Base-by-base conservation (phyloP, 331 rosid species). In the Quercus tomentella region DNA sequence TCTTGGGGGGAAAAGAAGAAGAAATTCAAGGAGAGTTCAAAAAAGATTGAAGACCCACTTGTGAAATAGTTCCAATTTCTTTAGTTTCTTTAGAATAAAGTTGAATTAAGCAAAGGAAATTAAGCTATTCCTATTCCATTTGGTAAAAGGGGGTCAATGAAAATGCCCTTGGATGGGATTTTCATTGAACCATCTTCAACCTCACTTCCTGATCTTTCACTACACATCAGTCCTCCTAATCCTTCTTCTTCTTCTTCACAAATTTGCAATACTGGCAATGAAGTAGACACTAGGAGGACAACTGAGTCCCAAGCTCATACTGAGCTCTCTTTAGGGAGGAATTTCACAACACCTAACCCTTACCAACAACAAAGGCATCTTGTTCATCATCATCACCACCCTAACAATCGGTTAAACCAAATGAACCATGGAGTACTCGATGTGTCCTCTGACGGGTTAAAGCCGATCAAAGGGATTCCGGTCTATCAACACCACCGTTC, bases 101-200 rank as follows among this genome's bases (percentile, higher is more conserved):
- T 76, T 80, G 81, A 74, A 43, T 58, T 65, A 6, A 77, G 70
- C 22, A 12, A 26, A 71, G 55, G 23, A 45, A 49, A 49, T 41
- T 41, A 41, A 41, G 49, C 49, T 9, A 41, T 41, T 41, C 49
- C 49, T 41, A 41, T 23, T 52, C 49, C 61, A 56, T 51, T 55
- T 20, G 8, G 52, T 57, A 54, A 16, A 58, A 23, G 23, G 1
- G 15, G 15, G 70, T 10, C 5, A 77, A 49, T 57, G 72, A 93
- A 93, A 79, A 94, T 94, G 98, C 94, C 98, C 91, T 94, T 90
- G 86, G 92, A 92, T 72, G 98, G 94, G 92, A 85, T 89, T 84
- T 91, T 88, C 88, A 82, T 88, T 41, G 94, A 94, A 81, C 81
- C 92, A 21, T 79, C 89, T 80, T 83, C 94, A 81, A 73, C 81